phyloP scores from a whole-genome alignment of 805 yeast species.

The Wickerhamiella alocasiicola region DNA sequence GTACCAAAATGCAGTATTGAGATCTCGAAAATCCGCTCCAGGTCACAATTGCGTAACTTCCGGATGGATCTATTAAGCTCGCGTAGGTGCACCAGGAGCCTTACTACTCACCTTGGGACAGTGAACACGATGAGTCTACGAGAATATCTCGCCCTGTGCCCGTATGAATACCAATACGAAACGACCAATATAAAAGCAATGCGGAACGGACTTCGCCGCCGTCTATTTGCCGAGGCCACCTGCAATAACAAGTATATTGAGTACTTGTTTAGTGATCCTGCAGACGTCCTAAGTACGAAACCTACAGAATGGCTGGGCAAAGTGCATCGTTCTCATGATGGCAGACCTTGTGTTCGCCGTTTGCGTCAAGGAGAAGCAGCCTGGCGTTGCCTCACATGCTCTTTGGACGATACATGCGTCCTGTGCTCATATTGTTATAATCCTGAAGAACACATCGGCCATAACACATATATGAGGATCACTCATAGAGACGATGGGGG shows the following conservation, averaged over 20 bases:
- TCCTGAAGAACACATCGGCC: slow-evolving; percentile 57
- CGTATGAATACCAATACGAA: slow-evolving; percentile 22
- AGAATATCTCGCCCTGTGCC: slow-evolving; percentile 23
- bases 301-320: slow-evolving; percentile 20
- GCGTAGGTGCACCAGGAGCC: no score
- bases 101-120: no score
- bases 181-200: slow-evolving; percentile 20
- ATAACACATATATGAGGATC: slow-evolving; percentile 51
- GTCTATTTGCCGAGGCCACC: slow-evolving; percentile 35
- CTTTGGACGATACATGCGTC: slow-evolving; percentile 73
- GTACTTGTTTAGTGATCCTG: slow-evolving; percentile 5
- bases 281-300: neutral
- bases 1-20: no score
- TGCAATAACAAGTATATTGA: slow-evolving; percentile 30
- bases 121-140: slow-evolving; percentile 14
- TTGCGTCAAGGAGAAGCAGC: slow-evolving; percentile 73
- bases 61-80: neutral
- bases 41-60: neutral
- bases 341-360: slow-evolving; percentile 61
- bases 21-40: no score
- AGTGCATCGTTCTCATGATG: slow-evolving; percentile 34
- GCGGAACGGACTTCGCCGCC: slow-evolving; percentile 27
- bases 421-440: slow-evolving; percentile 67
- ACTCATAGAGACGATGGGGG: slow-evolving; percentile 56
- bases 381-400: slow-evolving; percentile 63